phyloP scores from a whole-genome alignment of 1,284 basidiomycete genomes.

The Malassezia slooffiae region DNA sequence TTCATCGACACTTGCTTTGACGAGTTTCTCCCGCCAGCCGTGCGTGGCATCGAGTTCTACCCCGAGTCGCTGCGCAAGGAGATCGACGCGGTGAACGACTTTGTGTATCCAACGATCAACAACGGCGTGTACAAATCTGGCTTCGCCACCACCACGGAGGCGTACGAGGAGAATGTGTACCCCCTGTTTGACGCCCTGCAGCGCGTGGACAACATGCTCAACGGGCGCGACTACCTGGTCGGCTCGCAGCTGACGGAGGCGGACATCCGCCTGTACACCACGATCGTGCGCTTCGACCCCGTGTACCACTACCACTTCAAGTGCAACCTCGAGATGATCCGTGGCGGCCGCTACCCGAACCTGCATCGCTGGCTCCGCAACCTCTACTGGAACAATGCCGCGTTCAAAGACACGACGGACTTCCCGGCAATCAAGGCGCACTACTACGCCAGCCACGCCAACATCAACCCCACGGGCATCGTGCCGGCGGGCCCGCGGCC shows the following conservation, averaged over 20 bases:
- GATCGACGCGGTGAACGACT: constrained; percentile 77
- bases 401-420: constrained; percentile 77
- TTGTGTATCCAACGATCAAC: constrained; percentile 54
- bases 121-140: constrained; percentile 68
- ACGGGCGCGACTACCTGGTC: constrained; percentile 69
- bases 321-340: constrained; percentile 57
- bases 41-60: constrained; percentile 51
- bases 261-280: constrained; percentile 74
- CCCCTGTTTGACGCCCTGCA: constrained; percentile 64
- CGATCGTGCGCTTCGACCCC: constrained; percentile 67
- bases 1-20: constrained; percentile 60
- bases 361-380: constrained; percentile 59
- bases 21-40: constrained; percentile 31
- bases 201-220: constrained; percentile 65
- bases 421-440: constrained; percentile 55
- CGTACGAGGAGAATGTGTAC: constrained; percentile 66
- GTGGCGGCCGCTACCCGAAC: constrained; percentile 27
- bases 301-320: constrained; percentile 81
- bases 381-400: constrained; percentile 78
- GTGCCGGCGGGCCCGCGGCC: constrained; percentile 37
- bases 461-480: constrained; percentile 39
- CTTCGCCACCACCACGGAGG: constrained; percentile 69
- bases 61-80: constrained; percentile 58
- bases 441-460: constrained; percentile 42
- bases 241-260: constrained; percentile 78